Base-by-base conservation (phyloP, 768 basidiomycete species). In the Kwoniella sp. region DNA sequence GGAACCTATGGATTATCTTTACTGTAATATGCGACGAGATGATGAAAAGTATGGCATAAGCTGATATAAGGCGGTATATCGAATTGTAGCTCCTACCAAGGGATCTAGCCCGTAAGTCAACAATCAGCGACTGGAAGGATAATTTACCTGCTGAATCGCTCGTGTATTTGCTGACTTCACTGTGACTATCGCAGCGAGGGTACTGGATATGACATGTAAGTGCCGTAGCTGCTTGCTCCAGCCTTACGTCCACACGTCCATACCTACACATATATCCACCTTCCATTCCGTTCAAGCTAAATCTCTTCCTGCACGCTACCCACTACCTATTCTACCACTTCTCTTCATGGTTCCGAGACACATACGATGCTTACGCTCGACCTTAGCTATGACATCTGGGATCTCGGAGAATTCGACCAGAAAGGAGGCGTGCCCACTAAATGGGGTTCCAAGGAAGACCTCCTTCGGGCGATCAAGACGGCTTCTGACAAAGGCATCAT, bases 401-500 rank as follows among this genome's bases (percentile, higher is more conserved):
- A 82, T 66, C 68, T 82, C 17, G 82, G 82, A 55, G 82, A 82
- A 67, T 82, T 82, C 41, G 81, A 82, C 55, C 73, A 76, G 50
- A 82, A 82, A 61, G 82, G 82, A 4, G 63, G 50, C 22, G 61
- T 57, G 31, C 78, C 83, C 17, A 95, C 93, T 0, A 85, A 92
- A 64, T 97, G 93, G 92, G 93, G 93, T 25, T 88, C 89, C 13
- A 89, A 87, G 70, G 86, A 90, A 29, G 89, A 95, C 65, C 85
- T 93, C 28, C 74, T 92, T 1, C 73, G 82, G 12, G 90, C 91
- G 25, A 89, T 89, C 73, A 82, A 84, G 64, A 81, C 82, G n/a
- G 93, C 93, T 1, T 85, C 84, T 70, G 82, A 85, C 65, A 85
- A 86, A 69, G 87, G 88, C 4, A 85, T 97, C 20, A 87, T 89